Percentiles rank a stretch among this genome's conserved stretches.
Evolutionary conservation across 2,329 filamentous ascomycete species (phyloP).

Genomic region (Macrophomina pseudophaseolina): DNA sequence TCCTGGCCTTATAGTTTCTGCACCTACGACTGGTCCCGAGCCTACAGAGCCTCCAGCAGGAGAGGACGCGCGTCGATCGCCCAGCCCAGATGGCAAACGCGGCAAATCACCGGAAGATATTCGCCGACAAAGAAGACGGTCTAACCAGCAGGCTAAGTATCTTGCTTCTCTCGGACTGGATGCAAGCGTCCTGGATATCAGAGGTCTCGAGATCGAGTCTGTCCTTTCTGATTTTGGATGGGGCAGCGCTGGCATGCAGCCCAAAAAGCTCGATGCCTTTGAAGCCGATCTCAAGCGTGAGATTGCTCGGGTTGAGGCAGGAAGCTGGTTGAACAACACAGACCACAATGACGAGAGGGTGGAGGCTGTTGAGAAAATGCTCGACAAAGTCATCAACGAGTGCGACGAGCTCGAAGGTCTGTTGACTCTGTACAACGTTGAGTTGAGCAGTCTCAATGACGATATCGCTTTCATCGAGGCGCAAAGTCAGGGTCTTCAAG

Average conservation of each 20-base stretch:
- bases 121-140: slow-evolving; percentile 65
- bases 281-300: slow-evolving; percentile 85
- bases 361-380: slow-evolving; percentile 80
- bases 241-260: slow-evolving; percentile 77
- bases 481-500: slow-evolving; percentile 93
- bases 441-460: slow-evolving; percentile 89
- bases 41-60: slow-evolving; percentile 13
- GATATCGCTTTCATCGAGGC: slow-evolving; percentile 98
- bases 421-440: slow-evolving; percentile 91
- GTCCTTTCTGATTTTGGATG: slow-evolving; percentile 88
- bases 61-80: slow-evolving; percentile 40
- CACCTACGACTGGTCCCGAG: slow-evolving; percentile 7
- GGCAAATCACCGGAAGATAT: slow-evolving; percentile 51
- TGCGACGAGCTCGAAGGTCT: slow-evolving; percentile 96
- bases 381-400: slow-evolving; percentile 90
- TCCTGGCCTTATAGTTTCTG: slow-evolving; percentile 28
- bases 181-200: slow-evolving; percentile 73
- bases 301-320: slow-evolving; percentile 87
- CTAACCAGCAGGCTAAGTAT: slow-evolving; percentile 79
- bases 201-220: slow-evolving; percentile 79
- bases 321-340: slow-evolving; percentile 83
- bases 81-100: slow-evolving; percentile 43
- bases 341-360: slow-evolving; percentile 90
- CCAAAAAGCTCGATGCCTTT: slow-evolving; percentile 77
- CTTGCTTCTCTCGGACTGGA: slow-evolving; percentile 80